Evolutionary conservation across 31 red algal genomes (phyloP), one percentile per base, ranked within the genome.

Genomic region (Odonthalia washingtoniensis): DNA sequence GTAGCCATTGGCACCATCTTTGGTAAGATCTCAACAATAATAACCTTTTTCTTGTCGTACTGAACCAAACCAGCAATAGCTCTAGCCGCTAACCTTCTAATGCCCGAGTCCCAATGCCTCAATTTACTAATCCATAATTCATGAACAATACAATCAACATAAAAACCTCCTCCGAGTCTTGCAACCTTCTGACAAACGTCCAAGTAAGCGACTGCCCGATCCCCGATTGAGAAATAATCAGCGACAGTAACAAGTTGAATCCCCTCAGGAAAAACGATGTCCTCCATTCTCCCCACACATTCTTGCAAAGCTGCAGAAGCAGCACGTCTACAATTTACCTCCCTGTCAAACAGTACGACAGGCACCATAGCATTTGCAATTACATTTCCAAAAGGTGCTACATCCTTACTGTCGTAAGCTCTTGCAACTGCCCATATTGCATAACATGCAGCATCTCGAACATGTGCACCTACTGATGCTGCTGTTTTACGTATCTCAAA

Each of bases 281-380:
- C 77, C 21, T 75, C 75, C 0, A 92, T 45, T 62, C 96, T 87
- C 4, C 96, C 96, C 2, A 95, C 96, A 82, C 91, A 89, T 53
- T 98, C 96, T 75, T 98, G 96, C n/a, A 98, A 60, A n/a, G 96
- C 96, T 60, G 96, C 96, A 21, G 93, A 79, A 24, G 96, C 96
- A 43, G 96, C 96, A 36, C 96, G 85, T n/a, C 96, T 72, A 44
- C 93, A 95, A 46, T 95, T 92, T 3, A 98, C 85, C 66, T 98
- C 96, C 42, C 96, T 63, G 82, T 98, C 96, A 1, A 90, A 79
- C 40, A 91, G 73, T 4, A 90, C 95, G 28, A 91, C 64, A 5
- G 90, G 81, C 3, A 97, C 40, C 80, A 97, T 89, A 40, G 42
- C 65, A 1, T 89, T 62, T 14, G 85, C 60, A 4, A 98, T 77